These are phyloP conservation scores for Entomophthora muscae DNA, from an alignment of 371 early-diverging fungal genomes.

Conservation along the genomic window DNA sequence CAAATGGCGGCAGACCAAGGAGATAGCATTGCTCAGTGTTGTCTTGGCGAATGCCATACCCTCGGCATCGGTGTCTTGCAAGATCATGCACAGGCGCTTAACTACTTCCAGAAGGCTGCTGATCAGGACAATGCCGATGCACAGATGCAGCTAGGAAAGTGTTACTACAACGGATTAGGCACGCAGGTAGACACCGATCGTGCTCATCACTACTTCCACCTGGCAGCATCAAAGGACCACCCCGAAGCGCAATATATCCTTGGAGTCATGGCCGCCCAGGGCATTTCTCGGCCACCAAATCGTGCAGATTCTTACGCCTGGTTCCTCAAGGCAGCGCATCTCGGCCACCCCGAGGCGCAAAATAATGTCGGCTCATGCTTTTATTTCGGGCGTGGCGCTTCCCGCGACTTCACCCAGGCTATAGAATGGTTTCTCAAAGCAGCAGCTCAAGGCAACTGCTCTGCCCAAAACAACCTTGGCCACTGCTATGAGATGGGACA, in stretches of 20 bases:
- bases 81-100: conserved; percentile 48
- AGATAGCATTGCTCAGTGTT: conserved; percentile 59
- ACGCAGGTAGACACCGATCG: conserved; percentile 27
- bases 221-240: conserved; percentile 24
- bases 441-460: conserved; percentile 17
- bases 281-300: conserved; percentile 36
- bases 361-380: conserved; percentile 66
- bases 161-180: conserved; percentile 29
- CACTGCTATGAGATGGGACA: conserved; percentile 60
- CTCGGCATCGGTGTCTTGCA: conserved; percentile 40
- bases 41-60: conserved; percentile 69
- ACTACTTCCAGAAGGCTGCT: conserved; percentile 59
- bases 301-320: conserved; percentile 33
- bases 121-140: conserved; percentile 61
- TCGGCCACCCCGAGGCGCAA: conserved; percentile 56
- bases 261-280: conserved; percentile 32
- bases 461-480: conserved; percentile 54
- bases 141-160: conserved; percentile 39
- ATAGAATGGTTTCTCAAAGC: conserved; percentile 47
- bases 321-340: conserved; percentile 49
- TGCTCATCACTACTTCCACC: conserved; percentile 51
- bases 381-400: conserved; percentile 22
- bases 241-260: conserved; percentile 22
- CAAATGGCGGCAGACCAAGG: conserved; percentile 27
- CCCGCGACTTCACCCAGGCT: conserved; percentile 32